phyloP scores from a whole-genome alignment of 108 stramenopile species.

The Craspedostauros australis region DNA sequence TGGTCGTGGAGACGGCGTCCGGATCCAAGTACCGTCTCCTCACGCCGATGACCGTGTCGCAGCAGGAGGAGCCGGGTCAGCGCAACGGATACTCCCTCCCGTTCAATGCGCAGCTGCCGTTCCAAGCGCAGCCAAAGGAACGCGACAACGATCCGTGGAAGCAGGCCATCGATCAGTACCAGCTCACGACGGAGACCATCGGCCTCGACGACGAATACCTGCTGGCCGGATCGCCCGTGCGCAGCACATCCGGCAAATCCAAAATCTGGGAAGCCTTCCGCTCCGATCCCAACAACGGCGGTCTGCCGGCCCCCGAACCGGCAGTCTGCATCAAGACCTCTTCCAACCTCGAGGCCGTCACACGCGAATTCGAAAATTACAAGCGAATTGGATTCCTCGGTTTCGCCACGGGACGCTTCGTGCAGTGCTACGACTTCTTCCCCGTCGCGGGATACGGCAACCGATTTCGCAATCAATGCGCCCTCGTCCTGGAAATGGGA shows the following conservation, averaged over 20 bases:
- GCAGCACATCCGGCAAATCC: constrained; percentile 54
- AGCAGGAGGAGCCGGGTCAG: neutral
- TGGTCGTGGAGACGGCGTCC: constrained; percentile 53
- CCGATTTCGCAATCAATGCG: constrained; percentile 53
- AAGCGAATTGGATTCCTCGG: constrained; percentile 18
- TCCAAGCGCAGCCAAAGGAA: too few species aligned
- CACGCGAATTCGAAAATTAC: constrained; percentile 77
- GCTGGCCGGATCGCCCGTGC: constrained; percentile 38
- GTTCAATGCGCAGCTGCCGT: neutral
- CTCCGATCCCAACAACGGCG: constrained; percentile 26
- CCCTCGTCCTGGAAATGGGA: constrained; percentile 75
- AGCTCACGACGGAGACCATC: constrained; percentile 43
- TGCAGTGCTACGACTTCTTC: constrained; percentile 49
- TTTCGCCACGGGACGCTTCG: constrained; percentile 47
- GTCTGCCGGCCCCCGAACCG: constrained; percentile 24
- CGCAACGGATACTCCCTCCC: neutral
- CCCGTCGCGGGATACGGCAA: constrained; percentile 41
- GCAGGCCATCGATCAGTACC: constrained; percentile 13
- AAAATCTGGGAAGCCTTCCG: constrained; percentile 39
- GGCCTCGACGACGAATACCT: constrained; percentile 50
- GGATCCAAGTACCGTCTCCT: constrained; percentile 71
- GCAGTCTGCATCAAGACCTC: constrained; percentile 46
- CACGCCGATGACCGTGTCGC: too few species aligned
- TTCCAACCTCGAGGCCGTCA: constrained; percentile 58
- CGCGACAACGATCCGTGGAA: constrained; percentile 15